Evolutionary conservation across 106 monocot genomes (phyloP).

Genomic region (Apostasia ramifera): DNA sequence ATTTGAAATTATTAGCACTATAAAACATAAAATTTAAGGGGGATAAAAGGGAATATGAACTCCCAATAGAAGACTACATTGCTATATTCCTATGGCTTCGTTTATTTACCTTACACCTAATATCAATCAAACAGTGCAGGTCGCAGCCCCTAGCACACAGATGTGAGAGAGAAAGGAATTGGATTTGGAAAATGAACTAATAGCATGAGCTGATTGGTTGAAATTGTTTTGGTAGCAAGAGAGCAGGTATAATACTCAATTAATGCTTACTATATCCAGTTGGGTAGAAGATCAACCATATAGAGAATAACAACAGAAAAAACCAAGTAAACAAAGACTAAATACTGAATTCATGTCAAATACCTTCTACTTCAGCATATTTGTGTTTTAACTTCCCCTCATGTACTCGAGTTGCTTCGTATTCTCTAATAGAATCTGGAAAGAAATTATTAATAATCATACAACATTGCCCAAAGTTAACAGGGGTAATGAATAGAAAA

Average conservation of each 20-base stretch:
- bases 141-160: no score
- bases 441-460: background rate
- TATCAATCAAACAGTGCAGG: no score
- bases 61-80: no score
- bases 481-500: background rate
- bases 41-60: no score
- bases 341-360: background rate
- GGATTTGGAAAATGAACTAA: no score
- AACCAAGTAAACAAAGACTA: background rate
- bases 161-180: no score
- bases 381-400: conserved; percentile 1
- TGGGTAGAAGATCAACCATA: background rate
- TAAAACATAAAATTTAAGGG: no score
- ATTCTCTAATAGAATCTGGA: conserved; percentile 19
- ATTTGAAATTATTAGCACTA: no score
- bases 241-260: background rate
- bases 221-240: background rate
- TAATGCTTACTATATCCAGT: background rate
- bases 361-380: background rate
- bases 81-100: no score
- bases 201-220: no score
- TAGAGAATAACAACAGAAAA: background rate
- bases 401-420: conserved; percentile 14
- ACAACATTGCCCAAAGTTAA: background rate
- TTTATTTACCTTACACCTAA: no score